These are phyloP conservation scores for Psilocybe mexicana DNA, from an alignment of 1,284 basidiomycete genomes.

Conservation along the genomic window DNA sequence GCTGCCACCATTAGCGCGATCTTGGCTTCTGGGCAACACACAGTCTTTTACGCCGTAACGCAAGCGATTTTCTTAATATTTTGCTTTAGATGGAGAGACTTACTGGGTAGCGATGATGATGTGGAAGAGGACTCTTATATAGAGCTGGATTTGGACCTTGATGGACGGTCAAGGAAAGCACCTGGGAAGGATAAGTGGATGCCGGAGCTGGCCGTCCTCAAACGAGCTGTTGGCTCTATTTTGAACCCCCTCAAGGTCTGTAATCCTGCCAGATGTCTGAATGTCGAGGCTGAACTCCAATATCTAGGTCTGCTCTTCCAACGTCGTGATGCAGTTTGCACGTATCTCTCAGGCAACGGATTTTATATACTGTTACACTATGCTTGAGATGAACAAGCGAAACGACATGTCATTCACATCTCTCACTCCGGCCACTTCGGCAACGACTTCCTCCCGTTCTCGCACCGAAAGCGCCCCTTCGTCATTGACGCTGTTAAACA, in stretches of 20 bases:
- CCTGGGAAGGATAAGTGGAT: conserved; percentile 76
- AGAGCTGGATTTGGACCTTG: conserved; percentile 18
- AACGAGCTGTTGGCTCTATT: conserved; percentile 79
- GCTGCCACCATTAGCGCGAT: conserved; percentile 32
- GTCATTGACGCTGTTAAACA: conserved; percentile 11
- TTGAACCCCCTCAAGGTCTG: conserved; percentile 89
- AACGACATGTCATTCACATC: conserved; percentile 34
- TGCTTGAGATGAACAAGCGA: conserved; percentile 84
- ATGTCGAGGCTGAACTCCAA: conserved; percentile 1
- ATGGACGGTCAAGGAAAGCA: conserved; percentile 24
- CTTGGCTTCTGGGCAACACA: conserved; percentile 49
- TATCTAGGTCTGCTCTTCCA: conserved; percentile 79
- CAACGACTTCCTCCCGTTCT: conserved; percentile 17
- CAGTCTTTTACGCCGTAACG: conserved; percentile 90
- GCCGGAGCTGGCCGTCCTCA: conserved; percentile 76
- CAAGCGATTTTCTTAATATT: conserved; percentile 97
- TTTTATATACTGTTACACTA: conserved; percentile 94
- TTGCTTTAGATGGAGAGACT: conserved; percentile 95
- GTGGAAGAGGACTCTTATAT: conserved; percentile 44
- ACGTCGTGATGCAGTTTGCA: conserved; percentile 95
- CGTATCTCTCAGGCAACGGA: conserved; percentile 88
- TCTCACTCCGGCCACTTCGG: conserved; percentile 19
- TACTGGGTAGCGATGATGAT: conserved; percentile 63
- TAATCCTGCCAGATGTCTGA: background rate
- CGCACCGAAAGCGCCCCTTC: conserved; percentile 6